Evolutionary conservation across 75 land plant genomes (phyloP).

Genomic region (Ceratopteris richardii): DNA sequence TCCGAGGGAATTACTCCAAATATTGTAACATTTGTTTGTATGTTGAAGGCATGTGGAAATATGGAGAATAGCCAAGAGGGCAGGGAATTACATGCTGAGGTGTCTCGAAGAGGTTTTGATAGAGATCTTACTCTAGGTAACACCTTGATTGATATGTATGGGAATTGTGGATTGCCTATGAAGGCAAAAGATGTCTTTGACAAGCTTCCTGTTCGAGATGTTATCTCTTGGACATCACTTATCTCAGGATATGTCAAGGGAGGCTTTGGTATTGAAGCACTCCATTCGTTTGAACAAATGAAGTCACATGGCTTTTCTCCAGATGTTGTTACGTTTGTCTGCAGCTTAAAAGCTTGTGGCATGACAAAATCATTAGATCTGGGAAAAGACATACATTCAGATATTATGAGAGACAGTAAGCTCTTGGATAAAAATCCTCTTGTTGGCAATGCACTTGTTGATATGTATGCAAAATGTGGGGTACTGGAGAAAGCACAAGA

Average conservation of each 20-base stretch:
- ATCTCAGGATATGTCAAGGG: slow-evolving; percentile 25
- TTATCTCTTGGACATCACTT: slow-evolving; percentile 29
- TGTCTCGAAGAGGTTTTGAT: slow-evolving; percentile 6
- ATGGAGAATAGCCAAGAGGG: slow-evolving; percentile 14
- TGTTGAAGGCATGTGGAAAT: slow-evolving; percentile 15
- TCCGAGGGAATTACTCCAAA: slow-evolving; percentile 7
- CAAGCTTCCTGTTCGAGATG: slow-evolving; percentile 12
- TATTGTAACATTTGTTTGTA: slow-evolving; percentile 12
- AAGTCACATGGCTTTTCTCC: slow-evolving; percentile 20
- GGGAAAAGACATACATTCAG: slow-evolving; percentile 11
- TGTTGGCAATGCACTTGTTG: slow-evolving; percentile 9
- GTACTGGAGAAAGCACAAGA: slow-evolving; percentile 20
- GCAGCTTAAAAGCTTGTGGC: slow-evolving; percentile 21
- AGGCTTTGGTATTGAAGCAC: slow-evolving; percentile 17
- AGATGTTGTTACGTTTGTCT: slow-evolving; percentile 28
- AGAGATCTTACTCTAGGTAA: slow-evolving; percentile 19
- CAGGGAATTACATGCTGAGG: slow-evolving; percentile 15
- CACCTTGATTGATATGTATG: slow-evolving; percentile 31
- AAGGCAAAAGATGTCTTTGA: slow-evolving; percentile 20
- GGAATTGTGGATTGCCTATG: slow-evolving; percentile 19
- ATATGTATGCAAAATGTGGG: slow-evolving; percentile 13
- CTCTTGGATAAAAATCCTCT: slow-evolving; percentile 10
- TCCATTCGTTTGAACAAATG: slow-evolving; percentile 29
- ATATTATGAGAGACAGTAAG: background rate
- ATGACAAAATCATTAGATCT: background rate